Conservation (phyloP, 257 asterid genomes). For the Solanum habrochaites region DNA sequence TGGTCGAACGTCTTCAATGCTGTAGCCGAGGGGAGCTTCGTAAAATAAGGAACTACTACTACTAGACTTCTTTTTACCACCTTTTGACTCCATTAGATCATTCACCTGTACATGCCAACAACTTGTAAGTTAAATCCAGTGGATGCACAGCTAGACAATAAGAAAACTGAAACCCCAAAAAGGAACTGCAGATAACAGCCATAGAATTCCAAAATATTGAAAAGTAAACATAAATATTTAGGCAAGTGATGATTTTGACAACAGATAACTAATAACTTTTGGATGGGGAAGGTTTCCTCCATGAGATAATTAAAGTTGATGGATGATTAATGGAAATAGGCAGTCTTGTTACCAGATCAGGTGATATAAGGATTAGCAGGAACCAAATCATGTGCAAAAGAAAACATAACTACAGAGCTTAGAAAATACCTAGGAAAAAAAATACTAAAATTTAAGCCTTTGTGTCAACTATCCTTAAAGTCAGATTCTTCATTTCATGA, state of each 20-base stretch:
- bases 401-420: not conserved
- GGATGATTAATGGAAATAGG: not conserved
- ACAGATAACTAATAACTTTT: not conserved
- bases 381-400: not conserved
- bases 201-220: not conserved
- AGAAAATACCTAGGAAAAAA: not conserved
- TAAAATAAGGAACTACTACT: constrained; percentile 69
- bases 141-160: not conserved
- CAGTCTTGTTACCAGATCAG: not conserved
- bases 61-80: constrained; percentile 83
- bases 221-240: not conserved
- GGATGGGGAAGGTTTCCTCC: not conserved
- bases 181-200: not conserved
- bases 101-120: constrained; percentile 22
- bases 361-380: not conserved
- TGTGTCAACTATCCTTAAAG: not conserved
- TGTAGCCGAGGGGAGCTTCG: constrained; percentile 92
- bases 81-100: constrained; percentile 88
- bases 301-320: not conserved
- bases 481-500: not conserved
- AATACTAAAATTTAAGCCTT: not conserved
- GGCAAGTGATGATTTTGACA: not conserved
- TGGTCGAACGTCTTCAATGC: constrained; percentile 91
- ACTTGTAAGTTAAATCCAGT: not conserved
- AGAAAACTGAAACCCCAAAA: not conserved